Conservation (phyloP, 2,329 filamentous ascomycete genomes). For the Colletotrichum sp. region DNA sequence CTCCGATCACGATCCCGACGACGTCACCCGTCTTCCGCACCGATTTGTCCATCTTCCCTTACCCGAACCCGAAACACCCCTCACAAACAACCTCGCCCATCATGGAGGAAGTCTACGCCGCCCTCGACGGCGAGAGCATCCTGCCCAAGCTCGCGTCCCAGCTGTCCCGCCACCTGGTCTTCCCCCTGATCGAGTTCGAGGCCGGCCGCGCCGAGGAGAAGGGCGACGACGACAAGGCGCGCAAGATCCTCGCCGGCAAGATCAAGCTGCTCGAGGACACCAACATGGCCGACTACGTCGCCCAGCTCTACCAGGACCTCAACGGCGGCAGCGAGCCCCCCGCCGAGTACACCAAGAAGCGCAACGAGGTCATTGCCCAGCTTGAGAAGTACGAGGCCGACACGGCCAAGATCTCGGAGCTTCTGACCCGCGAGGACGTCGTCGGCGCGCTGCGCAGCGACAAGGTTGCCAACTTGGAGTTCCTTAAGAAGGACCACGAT, state of each 20-base stretch:
- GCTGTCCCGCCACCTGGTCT: conserved; percentile 95
- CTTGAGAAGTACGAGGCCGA: conserved; percentile 86
- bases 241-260: conserved; percentile 83
- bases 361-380: conserved; percentile 84
- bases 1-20: conserved; percentile 27
- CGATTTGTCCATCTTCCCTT: background rate
- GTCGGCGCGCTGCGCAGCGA: conserved; percentile 91
- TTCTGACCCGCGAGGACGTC: conserved; percentile 88
- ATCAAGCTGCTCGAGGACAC: conserved; percentile 95
- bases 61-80: background rate
- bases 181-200: conserved; percentile 93
- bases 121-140: conserved; percentile 52
- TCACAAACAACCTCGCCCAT: conserved; percentile 8
- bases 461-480: conserved; percentile 99
- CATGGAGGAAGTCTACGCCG: conserved; percentile 25
- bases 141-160: conserved; percentile 88
- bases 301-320: conserved; percentile 88
- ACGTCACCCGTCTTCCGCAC: background rate
- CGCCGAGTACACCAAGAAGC: conserved; percentile 85
- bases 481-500: conserved; percentile 93
- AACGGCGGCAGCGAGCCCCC: conserved; percentile 80
- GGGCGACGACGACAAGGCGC: conserved; percentile 60
- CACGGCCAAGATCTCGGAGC: conserved; percentile 85
- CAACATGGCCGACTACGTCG: conserved; percentile 99
- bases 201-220: conserved; percentile 82